Evolutionary conservation across 2,329 filamentous ascomycete genomes (phyloP).

Genomic region (Alternaria solani): DNA sequence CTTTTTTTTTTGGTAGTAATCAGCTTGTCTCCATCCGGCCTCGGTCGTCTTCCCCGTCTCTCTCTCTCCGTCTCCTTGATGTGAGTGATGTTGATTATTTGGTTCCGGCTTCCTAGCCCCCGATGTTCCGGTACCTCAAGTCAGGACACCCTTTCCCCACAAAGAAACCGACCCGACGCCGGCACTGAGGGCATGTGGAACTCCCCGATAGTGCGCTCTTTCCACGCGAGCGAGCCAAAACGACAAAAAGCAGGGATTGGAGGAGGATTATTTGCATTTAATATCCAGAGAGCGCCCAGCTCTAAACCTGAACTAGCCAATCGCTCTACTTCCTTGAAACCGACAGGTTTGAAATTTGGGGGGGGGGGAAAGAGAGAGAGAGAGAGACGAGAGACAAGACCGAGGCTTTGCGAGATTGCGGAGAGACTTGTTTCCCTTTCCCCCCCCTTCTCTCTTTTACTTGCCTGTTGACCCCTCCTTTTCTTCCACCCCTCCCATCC

Average conservation of each 20-base stretch:
- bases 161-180: slow-evolving; percentile 22
- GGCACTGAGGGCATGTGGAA: slow-evolving; percentile 16
- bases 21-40: neutral
- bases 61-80: neutral
- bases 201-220: neutral
- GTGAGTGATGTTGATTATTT: slow-evolving; percentile 2
- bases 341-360: neutral
- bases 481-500: too few species aligned
- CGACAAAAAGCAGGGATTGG: neutral
- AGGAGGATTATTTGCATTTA: neutral
- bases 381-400: too few species aligned
- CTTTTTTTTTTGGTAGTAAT: slow-evolving; percentile 8
- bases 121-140: neutral
- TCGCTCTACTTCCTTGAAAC: slow-evolving; percentile 9
- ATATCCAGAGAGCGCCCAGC: too few species aligned
- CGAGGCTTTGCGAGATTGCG: neutral
- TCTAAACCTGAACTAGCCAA: neutral
- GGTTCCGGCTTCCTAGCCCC: neutral
- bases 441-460: too few species aligned
- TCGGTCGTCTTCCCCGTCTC: neutral
- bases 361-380: neutral
- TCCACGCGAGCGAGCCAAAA: slow-evolving; percentile 1
- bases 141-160: slow-evolving; percentile 20
- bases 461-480: too few species aligned
- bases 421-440: neutral